Evolutionary conservation across 306 rosid species (phyloP).

Genomic region (Pachyrhizus erosus): DNA sequence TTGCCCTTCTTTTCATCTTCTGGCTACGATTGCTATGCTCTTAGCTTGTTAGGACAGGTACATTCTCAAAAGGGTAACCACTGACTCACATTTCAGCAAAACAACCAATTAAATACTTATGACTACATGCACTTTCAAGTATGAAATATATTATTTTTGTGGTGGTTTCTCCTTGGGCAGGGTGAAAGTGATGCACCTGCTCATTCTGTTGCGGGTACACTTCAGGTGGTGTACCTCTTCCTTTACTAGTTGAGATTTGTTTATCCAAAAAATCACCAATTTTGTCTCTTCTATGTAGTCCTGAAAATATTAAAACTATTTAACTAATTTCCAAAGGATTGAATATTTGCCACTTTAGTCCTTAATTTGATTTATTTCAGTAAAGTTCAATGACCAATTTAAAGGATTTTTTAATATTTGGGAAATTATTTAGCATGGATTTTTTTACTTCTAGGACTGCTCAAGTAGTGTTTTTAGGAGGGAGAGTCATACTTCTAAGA

Average conservation of each 20-base stretch:
- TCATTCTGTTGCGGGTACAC: conserved; percentile 82
- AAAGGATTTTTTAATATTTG: not conserved
- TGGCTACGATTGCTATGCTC: conserved; percentile 80
- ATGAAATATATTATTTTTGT: not conserved
- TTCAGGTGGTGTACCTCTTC: conserved; percentile 61
- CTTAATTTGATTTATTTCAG: not conserved
- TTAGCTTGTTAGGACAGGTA: conserved; percentile 89
- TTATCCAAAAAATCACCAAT: not conserved
- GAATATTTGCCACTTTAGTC: not conserved
- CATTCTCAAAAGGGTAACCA: not conserved
- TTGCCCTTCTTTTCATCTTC: conserved; percentile 79
- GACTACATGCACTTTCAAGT: not conserved
- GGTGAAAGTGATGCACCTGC: conserved; percentile 90
- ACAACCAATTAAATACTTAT: too few relatives aligned
- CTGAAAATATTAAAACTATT: not conserved
- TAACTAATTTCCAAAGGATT: not conserved
- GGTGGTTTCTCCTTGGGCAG: conserved; percentile 46
- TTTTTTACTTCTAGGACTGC: not conserved
- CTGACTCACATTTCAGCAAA: not conserved
- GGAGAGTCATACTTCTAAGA: not conserved
- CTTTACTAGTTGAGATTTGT: conserved; percentile 16
- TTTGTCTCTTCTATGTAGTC: not conserved
- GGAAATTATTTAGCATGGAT: not conserved
- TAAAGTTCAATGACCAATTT: not conserved
- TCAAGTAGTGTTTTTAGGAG: not conserved